Evolutionary conservation across 176 grass and related monocot genomes (phyloP).

Genomic region (Alopecurus myosuroides): DNA sequence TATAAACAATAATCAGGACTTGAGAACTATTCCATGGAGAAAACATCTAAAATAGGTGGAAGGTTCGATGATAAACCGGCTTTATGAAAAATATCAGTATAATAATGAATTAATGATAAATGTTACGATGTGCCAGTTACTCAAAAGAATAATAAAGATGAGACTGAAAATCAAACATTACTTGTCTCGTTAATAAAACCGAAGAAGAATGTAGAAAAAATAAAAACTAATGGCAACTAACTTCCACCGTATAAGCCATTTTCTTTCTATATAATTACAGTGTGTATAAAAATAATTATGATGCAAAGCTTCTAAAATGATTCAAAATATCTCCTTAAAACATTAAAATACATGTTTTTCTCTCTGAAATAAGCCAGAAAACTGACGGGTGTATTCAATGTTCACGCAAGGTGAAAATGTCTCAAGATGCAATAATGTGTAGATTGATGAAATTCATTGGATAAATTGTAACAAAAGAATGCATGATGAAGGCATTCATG

Average conservation of each 20-base stretch:
- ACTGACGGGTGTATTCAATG: not conserved
- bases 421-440: not conserved
- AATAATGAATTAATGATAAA: conserved; percentile 6
- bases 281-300: not conserved
- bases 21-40: not conserved
- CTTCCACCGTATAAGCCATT: not conserved
- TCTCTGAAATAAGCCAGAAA: not conserved
- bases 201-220: not conserved
- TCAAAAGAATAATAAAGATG: conserved; percentile 3
- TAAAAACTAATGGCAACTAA: not conserved
- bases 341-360: not conserved
- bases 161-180: not conserved
- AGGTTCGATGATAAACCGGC: not conserved
- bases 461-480: not conserved
- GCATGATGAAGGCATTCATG: not conserved
- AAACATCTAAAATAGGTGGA: not conserved
- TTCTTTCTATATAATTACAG: not conserved
- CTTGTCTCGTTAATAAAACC: not conserved
- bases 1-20: conserved; percentile 31
- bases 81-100: not conserved
- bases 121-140: not conserved
- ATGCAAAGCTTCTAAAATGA: not conserved
- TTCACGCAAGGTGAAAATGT: not conserved
- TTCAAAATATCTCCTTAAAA: not conserved
- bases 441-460: not conserved